Base-by-base conservation (phyloP, 768 basidiomycete genomes). In the Leucocoprinus leucothites region DNA sequence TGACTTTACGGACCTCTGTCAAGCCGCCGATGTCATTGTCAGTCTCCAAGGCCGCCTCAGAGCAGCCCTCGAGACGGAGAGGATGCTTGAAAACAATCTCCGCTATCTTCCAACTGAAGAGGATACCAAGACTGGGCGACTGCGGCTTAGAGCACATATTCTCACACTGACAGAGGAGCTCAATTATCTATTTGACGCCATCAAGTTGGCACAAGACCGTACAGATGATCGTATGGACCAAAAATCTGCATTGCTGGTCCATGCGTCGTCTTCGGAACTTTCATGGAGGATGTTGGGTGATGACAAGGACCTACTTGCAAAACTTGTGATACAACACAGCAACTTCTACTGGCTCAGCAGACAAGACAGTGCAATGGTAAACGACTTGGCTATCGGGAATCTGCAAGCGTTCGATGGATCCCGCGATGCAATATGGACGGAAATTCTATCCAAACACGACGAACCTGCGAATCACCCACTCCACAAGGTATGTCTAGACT, bases 281-380 rank as follows among this genome's bases (percentile, higher is more conserved):
- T 92, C 90, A 0, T 98, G 94, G 94, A 80, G 80, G 57, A 94
- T 98, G 91, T 71, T 96, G 14, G 88, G 87, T 63, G 81, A 86
- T 43, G 72, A 81, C 38, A 74, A 79, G 46, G 83, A 86, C 41
- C 75, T 95, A 42, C 76, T 96, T 1, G 86, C 91, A 36, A 96
- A 97, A 71, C 77, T 97, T 42, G 87, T 87, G n/a, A 80, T 95
- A 43, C 81, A 84, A 48, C 79, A 83, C 51, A 88, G 87, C 60
- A 75, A 89, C 58, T 94, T 89, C 67, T 83, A 82, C 38, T 93
- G 91, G 89, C 74, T 92, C 41, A 90, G 82, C 67, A 84, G 89
- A 58, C 90, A 90, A 64, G 94, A 98, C 67, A 86, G 92, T 57
- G 92, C 93, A 2, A 89, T 87, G 0, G 84, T 85, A 47, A 94